Evolutionary conservation across 331 rosid genomes (phyloP), one percentile per base, ranked within the genome.

Genomic region (Acacia pycnantha): DNA sequence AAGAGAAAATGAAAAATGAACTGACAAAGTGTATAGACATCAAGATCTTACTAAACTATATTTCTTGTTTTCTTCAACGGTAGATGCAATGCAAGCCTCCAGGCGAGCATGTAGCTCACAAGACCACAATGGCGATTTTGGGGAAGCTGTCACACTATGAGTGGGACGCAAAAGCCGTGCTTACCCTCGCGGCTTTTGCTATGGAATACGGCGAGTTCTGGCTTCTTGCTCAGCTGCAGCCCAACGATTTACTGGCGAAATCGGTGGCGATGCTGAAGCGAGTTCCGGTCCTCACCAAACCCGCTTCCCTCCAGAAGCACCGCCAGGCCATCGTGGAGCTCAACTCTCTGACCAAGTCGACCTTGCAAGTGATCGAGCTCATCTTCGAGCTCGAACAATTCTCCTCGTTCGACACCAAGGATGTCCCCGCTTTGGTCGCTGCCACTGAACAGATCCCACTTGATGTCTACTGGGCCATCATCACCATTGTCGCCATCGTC

Each of bases 151-250:
- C 90, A 5, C 53, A 75, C 16, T 86, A 86, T 35, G 84, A 88
- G 0, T 91, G 95, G 95, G 91, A 86, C 6, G 87, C 90, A 67
- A 91, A 91, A 68, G 95, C 90, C 1, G 90, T 91, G 72, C 56
- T 89, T 18, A 79, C 91, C 14, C 75, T 92, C 0, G 91, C 91
- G 0, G 92, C 97, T 9, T 92, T 88, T 66, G 89, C 90, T 6
- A 37, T 87, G 58, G 94, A 92, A 3, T 90, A 88, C 47, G 92
- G 92, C 0, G 90, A 92, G 1, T 87, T 90, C 76, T 90, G 94
- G 92, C 76, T 90, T 7, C 79, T 90, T 4, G 70, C 91, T 51
- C 86, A 77, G 46, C 58, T 26, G 15, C 76, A 71, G 76, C 59
- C 78, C n/a, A 19, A 78, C 77, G 31, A 77, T 82, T 0, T 76